Conservation (phyloP, 2,329 filamentous ascomycete species). For the Didymella keratinophila region DNA sequence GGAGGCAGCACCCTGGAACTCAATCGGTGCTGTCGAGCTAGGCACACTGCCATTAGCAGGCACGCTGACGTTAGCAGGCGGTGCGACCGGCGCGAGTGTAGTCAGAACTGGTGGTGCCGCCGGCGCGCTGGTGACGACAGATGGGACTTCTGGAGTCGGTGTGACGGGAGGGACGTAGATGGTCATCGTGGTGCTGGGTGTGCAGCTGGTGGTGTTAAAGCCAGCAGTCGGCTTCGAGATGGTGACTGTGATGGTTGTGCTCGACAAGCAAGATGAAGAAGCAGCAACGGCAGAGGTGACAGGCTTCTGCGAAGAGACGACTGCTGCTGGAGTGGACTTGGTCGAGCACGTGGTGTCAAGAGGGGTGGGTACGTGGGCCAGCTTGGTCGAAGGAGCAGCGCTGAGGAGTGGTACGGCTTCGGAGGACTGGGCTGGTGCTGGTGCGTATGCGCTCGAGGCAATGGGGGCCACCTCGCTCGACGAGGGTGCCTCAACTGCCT, state of each 20-base stretch:
- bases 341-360: slow-evolving; percentile 3
- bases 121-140: slow-evolving; percentile 17
- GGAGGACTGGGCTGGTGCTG: slow-evolving; percentile 16
- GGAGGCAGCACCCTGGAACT: slow-evolving; percentile 39
- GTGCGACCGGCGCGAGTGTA: slow-evolving; percentile 22
- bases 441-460: slow-evolving; percentile 7
- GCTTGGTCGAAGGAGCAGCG: slow-evolving; percentile 13
- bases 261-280: slow-evolving; percentile 30
- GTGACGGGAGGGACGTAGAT: slow-evolving; percentile 34
- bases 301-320: slow-evolving; percentile 23
- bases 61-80: slow-evolving; percentile 37
- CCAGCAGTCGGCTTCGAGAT: slow-evolving; percentile 18
- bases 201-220: slow-evolving; percentile 27
- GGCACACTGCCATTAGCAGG: slow-evolving; percentile 35
- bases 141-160: slow-evolving; percentile 15
- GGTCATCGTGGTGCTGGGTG: slow-evolving; percentile 36
- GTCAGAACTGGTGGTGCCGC: slow-evolving; percentile 24
- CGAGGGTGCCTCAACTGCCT: slow-evolving; percentile 6
- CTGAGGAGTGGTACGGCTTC: slow-evolving; percentile 16
- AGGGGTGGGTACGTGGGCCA: slow-evolving; percentile 5
- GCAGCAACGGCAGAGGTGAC: slow-evolving; percentile 18
- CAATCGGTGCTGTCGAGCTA: slow-evolving; percentile 22
- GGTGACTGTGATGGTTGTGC: slow-evolving; percentile 33
- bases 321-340: slow-evolving; percentile 11
- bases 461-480: slow-evolving; percentile 14